Base-by-base conservation (phyloP, 75 land plant species). In the Gnetum montanum region DNA sequence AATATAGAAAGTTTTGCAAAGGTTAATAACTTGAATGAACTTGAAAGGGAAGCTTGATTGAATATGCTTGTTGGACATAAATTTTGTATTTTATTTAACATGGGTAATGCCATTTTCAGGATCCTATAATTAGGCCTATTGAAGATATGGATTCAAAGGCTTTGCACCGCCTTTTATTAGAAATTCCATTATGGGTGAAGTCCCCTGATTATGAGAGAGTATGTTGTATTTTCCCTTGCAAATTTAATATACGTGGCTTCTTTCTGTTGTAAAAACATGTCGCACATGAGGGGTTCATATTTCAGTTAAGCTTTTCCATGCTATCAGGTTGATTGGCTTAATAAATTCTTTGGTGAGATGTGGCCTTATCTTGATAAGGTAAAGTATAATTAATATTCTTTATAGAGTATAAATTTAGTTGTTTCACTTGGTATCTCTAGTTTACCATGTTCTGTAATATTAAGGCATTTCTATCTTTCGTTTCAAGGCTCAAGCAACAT, bases 341-440 rank as follows among this genome's bases (percentile, higher is more conserved):
- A 90, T 59, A 83, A 66, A 63, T 81, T 83, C 45, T 8, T 87
- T 4, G 34, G n/a, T 1, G 75, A 77, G 41, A 69, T 90, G 54
- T 90, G 97, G 97, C 97, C 97, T 52, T 90, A 80, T 54, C 71
- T 90, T 54, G 88, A 90, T 68, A 90, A 87, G 97, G 97, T 88
- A 54, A 18, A n/a, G n/a, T n/a, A n/a, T n/a, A n/a, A n/a, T n/a
- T 12, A 35, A 12, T 45, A 12, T 25, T 18, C 43, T 10, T 55
- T 10, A n/a, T 24, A 55, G 4, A 6, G 16, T 6, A 6, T 34
- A 3, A 33, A 18, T 55, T 30, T 18, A 6, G 12, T 24, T 5
- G 26, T 11, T 13, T 1, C 20, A 6, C 16, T 8, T 18, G 3
- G 33, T 20, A 10, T 51, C 3, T 20, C 3, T 25, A n/a, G n/a